Base-by-base conservation (phyloP, 73 alveolate genomes). In the Paramecium primaurelia region DNA sequence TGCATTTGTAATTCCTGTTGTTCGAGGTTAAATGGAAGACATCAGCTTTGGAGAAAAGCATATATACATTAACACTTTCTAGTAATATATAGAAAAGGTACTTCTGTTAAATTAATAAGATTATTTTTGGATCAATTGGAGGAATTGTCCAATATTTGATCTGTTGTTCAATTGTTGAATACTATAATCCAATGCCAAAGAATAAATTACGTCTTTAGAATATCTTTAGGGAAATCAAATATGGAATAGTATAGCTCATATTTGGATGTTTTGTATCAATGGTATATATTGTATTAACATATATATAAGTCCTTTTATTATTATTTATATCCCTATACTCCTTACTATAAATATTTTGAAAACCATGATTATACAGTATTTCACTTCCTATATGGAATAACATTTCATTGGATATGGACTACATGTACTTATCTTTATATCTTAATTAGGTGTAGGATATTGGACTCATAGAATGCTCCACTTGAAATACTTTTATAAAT, bases 241-340 rank as follows among this genome's bases (percentile, higher is more conserved):
- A 80, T 80, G 91, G 77, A 20, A 44, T 80, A 25, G 91, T 80
- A n/a, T 47, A 80, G 14, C 44, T 80, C 7, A 47, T 42, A 40
- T 80, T 80, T 45, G 91, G 91, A 44, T 26, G 64, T 7, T 80
- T 42, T 20, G 71, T 49, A 20, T 22, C 91, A 26, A 80, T 80
- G 91, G 87, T 73, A 68, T 68, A 28, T 14, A 11, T 68, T 34
- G n/a, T 73, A 73, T 37, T 5, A 11, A 40, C 10, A 34, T 4
- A 16, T 4, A 16, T 38, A 73, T 34, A 20, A 73, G 87, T 45
- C 91, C 34, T 80, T 80, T 47, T 80, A 80, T 49, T 80, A 80
- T 42, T 80, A 80, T 47, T 20, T 80, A 18, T 80, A 80, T 80
- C 91, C 91, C n/a, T 49, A 80, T 51, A 80, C 91, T n/a, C 44